Evolutionary conservation across 345 rosid species (phyloP).

Genomic region (Ceriops decandra): DNA sequence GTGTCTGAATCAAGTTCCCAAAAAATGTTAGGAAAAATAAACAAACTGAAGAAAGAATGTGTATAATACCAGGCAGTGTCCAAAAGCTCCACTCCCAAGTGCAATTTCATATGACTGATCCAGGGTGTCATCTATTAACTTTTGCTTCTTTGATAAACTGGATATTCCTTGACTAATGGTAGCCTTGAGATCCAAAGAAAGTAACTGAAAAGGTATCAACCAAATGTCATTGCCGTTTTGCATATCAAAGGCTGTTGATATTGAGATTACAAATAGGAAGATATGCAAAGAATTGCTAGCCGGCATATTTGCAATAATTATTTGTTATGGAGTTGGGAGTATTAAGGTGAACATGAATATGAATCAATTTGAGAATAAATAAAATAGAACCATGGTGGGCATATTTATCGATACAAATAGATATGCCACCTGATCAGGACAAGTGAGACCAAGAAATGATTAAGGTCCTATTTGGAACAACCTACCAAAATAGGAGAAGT

Average conservation of each 20-base stretch:
- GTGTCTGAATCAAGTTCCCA: no score
- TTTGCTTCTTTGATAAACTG: conserved; percentile 48
- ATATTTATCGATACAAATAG: no score
- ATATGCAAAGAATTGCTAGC: background rate
- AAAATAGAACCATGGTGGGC: no score
- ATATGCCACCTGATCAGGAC: no score
- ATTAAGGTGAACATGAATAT: no score
- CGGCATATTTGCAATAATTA: no score
- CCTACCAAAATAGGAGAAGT: no score
- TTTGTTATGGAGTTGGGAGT: no score
- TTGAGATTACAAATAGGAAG: background rate
- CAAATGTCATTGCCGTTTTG: background rate
- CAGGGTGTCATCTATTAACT: conserved; percentile 47
- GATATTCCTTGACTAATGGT: conserved; percentile 46
- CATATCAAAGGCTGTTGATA: background rate
- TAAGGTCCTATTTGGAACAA: no score
- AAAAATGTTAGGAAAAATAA: no score
- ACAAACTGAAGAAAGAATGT: background rate
- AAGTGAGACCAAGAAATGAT: no score
- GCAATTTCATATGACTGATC: conserved; percentile 51
- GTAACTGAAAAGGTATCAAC: conserved; percentile 34
- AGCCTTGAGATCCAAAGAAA: conserved; percentile 50
- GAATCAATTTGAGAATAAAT: no score
- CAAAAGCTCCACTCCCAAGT: conserved; percentile 59
- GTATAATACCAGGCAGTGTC: conserved; percentile 50